Evolutionary conservation across 805 yeast genomes (phyloP).

Genomic region (Monosporozyma yasuniensis): DNA sequence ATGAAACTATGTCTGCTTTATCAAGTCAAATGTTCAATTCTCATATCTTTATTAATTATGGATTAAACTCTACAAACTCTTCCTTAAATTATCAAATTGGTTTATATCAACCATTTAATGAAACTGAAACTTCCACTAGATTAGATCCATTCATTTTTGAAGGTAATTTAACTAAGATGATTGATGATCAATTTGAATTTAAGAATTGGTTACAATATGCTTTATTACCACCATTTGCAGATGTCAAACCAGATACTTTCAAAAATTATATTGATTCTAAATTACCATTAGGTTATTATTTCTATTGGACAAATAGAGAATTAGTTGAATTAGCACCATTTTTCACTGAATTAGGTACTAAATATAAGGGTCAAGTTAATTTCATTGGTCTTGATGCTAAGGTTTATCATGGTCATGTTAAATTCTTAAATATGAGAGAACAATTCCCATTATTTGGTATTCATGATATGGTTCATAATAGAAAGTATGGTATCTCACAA

Average conservation of each 20-base stretch:
- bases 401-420: slow-evolving; percentile 78
- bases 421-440: slow-evolving; percentile 71
- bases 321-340: slow-evolving; percentile 44
- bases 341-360: slow-evolving; percentile 58
- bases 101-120: slow-evolving; percentile 5
- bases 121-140: background rate
- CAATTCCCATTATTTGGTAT: slow-evolving; percentile 86
- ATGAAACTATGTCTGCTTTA: slow-evolving; percentile 48
- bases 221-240: slow-evolving; percentile 78
- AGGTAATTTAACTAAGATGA: slow-evolving; percentile 14
- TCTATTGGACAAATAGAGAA: slow-evolving; percentile 61
- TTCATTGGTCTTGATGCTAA: slow-evolving; percentile 84
- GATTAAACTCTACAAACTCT: background rate
- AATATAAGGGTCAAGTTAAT: slow-evolving; percentile 69
- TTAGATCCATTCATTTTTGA: slow-evolving; percentile 22
- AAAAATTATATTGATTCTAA: slow-evolving; percentile 60
- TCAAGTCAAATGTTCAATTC: slow-evolving; percentile 61
- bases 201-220: slow-evolving; percentile 38
- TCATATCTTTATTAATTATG: slow-evolving; percentile 44
- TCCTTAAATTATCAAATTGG: background rate
- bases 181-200: slow-evolving; percentile 7
- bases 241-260: slow-evolving; percentile 74
- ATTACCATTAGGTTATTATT: slow-evolving; percentile 80
- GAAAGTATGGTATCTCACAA: slow-evolving; percentile 74
- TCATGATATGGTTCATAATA: slow-evolving; percentile 59